Evolutionary conservation across 495 filamentous ascomycete species (phyloP).

Genomic region (Aspergillus sclerotioniger): DNA sequence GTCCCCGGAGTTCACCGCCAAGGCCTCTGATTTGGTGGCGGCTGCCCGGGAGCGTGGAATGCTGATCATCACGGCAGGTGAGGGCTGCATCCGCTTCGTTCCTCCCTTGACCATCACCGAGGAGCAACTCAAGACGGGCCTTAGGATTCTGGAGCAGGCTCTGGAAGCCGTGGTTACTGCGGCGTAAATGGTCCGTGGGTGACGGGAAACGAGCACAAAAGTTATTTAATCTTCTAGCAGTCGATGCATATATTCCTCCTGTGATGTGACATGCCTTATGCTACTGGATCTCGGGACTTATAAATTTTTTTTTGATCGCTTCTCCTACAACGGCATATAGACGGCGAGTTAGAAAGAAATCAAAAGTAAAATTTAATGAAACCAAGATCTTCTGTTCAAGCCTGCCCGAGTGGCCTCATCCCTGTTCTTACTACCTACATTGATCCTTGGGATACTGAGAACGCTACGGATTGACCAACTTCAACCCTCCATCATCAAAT

Average conservation of each 20-base stretch:
- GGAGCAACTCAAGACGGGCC: constrained; percentile 70
- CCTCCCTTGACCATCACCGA: constrained; percentile 76
- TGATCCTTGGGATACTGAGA: too few relatives aligned
- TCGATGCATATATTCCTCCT: not conserved
- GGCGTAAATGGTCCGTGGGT: constrained; percentile 1
- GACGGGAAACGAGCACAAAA: not conserved
- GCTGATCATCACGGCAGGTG: constrained; percentile 87
- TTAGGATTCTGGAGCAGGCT: constrained; percentile 74
- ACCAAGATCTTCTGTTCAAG: too few relatives aligned
- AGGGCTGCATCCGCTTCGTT: constrained; percentile 83
- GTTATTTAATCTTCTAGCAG: not conserved
- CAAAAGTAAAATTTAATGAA: not conserved
- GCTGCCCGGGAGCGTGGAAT: constrained; percentile 86
- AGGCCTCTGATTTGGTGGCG: constrained; percentile 61
- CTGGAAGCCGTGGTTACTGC: constrained; percentile 52
- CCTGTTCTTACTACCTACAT: too few relatives aligned
- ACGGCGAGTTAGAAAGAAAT: not conserved
- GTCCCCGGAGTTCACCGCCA: constrained; percentile 59
- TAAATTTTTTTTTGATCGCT: not conserved
- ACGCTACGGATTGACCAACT: too few relatives aligned
- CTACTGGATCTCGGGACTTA: not conserved
- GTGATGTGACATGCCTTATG: not conserved
- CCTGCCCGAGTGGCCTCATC: too few relatives aligned
- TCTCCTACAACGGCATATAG: not conserved
- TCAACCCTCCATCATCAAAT: too few relatives aligned